Evolutionary conservation across 73 alveolate species (phyloP).

Genomic region (Effrenium voratum): DNA sequence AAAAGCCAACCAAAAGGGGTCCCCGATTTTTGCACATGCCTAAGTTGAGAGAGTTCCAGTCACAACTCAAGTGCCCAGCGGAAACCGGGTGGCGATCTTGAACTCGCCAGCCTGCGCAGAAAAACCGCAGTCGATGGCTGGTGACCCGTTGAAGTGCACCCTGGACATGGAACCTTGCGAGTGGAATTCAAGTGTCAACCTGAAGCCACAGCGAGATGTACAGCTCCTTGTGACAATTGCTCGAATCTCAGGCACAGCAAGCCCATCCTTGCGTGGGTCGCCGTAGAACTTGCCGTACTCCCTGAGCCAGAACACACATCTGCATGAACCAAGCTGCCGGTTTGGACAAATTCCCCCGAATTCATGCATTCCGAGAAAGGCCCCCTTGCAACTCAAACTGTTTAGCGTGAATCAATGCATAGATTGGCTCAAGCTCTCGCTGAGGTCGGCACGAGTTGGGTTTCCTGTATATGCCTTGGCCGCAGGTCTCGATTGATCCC

Average conservation of each 20-base stretch:
- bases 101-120: slow-evolving; percentile 66
- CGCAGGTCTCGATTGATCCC: too few relatives aligned
- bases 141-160: too few relatives aligned
- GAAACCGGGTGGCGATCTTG: slow-evolving; percentile 48
- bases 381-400: too few relatives aligned
- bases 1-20: too few relatives aligned
- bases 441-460: slow-evolving; percentile 36
- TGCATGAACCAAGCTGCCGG: too few relatives aligned
- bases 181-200: not conserved
- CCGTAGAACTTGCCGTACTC: slow-evolving; percentile 94
- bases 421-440: not conserved
- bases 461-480: slow-evolving; percentile 53
- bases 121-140: too few relatives aligned
- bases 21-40: too few relatives aligned
- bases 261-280: slow-evolving; percentile 75
- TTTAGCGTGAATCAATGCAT: too few relatives aligned
- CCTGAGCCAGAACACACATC: not conserved
- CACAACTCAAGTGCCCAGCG: not conserved
- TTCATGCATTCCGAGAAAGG: too few relatives aligned
- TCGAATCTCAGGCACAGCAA: not conserved
- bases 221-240: too few relatives aligned
- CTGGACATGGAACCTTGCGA: not conserved
- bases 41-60: not conserved
- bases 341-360: too few relatives aligned
- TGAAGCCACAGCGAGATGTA: not conserved